Evolutionary conservation across 495 filamentous ascomycete genomes (phyloP), one percentile per base, ranked within the genome.

Genomic region (Penicillium canariense): DNA sequence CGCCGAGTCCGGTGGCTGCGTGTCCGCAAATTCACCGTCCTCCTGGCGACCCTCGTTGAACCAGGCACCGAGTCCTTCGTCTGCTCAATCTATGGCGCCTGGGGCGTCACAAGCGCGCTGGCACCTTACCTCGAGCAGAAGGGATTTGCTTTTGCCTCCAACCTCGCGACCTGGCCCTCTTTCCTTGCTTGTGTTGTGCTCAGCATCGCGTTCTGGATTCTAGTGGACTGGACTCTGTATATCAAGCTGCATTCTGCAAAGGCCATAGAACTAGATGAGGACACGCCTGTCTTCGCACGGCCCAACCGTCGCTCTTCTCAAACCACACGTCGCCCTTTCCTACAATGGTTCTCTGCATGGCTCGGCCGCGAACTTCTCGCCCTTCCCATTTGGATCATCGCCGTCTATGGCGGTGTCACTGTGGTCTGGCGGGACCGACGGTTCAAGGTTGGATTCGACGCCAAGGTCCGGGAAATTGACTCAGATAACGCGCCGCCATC

Each of bases 21-120:
- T 0, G 95, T 96, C 3, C 79, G 95, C 27, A 99, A 97, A 66
- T 99, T 89, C 77, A 96, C 92, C 5, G 93, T 97, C 27, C 75
- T 88, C 15, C 76, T 87, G 0, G 95, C 95, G 0, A 97, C 95
- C 0, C 73, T 97, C 1, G 87, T 96, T n/a, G 95, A 99, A 60
- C 93, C 92, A 0, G 91, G 90, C 2, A 94, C 94, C 2, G 95
- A 97, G 70, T 87, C 85, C n/a, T 73, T 97, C 11, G 62, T 96
- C 0, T 94, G 90, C 68, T 90, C 84, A 14, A 65, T 86, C 2
- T 89, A 96, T 62, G 84, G 91, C 23, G 82, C 88, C 0, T 96
- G 84, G 67, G 91, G 84, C 0, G 55, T 89, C 18, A 96, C 88
- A 0, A 89, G 86, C 0, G 63, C 71, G 7, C 63, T 96, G 8